Conservation (phyloP, 257 asterid genomes). For the Penstemon eatonii region DNA sequence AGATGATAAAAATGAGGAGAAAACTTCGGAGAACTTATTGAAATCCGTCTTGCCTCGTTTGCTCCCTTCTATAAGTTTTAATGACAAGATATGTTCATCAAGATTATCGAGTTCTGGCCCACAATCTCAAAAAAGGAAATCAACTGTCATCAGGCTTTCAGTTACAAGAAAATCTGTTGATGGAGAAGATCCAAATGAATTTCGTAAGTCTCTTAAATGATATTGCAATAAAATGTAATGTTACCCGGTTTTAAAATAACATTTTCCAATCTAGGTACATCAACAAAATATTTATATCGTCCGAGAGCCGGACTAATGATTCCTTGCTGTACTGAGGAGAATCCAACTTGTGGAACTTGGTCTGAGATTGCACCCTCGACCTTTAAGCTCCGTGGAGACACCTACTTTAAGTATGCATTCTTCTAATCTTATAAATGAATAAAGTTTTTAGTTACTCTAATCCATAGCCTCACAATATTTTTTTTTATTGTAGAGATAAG, state of each 20-base stretch:
- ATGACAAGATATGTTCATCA: constrained; percentile 53
- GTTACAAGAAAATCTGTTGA: constrained; percentile 72
- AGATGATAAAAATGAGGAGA: constrained; percentile 54
- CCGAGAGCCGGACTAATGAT: constrained; percentile 85
- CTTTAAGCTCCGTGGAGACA: constrained; percentile 86
- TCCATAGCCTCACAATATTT: constrained; percentile 2
- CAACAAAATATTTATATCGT: constrained; percentile 63
- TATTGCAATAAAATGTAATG: constrained; percentile 11
- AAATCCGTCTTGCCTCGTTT: constrained; percentile 71
- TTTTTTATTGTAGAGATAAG: constrained; percentile 72
- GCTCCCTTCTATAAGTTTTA: constrained; percentile 69
- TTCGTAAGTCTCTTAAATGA: constrained; percentile 43
- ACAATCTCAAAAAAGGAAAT: constrained; percentile 63
- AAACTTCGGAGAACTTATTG: constrained; percentile 49
- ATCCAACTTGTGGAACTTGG: constrained; percentile 73
- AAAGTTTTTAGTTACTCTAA: constrained; percentile 2
- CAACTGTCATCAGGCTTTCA: constrained; percentile 80
- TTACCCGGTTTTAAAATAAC: constrained; percentile 10
- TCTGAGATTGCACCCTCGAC: constrained; percentile 73
- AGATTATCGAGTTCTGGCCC: constrained; percentile 39
- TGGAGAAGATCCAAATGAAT: constrained; percentile 56
- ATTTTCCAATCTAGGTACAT: constrained; percentile 53
- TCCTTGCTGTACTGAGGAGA: constrained; percentile 71
- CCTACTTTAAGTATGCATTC: constrained; percentile 69
- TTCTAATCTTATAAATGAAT: constrained; percentile 10